Base-by-base conservation (phyloP, 768 basidiomycete genomes). In the Coprinellus micaceus region DNA sequence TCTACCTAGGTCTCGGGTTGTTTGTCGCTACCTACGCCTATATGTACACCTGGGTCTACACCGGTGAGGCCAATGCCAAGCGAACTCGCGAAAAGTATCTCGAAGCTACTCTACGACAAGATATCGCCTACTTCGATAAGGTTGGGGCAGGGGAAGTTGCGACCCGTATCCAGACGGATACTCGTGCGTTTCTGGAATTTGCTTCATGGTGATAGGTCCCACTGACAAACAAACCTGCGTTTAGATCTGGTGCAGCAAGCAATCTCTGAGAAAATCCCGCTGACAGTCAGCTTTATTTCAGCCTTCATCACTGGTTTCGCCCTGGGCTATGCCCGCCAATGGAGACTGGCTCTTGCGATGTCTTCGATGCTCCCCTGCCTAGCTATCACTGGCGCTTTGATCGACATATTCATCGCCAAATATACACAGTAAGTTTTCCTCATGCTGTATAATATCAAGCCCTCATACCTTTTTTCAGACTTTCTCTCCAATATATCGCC, bases 71-170 rank as follows among this genome's bases (percentile, higher is more conserved):
- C 24, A 85, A 82, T 56, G 81, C 90, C 0, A 86, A 85, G 62
- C 81, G 91, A 19, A 76, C 93, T 30, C 81, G 91, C 17, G 89
- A 92, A 70, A 72, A 68, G 11, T 94, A 94, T 67, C 78, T 93
- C 17, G 65, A 76, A 50, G 81, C 90, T 2, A 70, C 91, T 12
- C 74, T 94, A 2, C 82, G 89, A 29, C 92, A 94, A 64, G 83
- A 88, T 57, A 82, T 91, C 57, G 82, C 84, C 26, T 94, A 80
- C 72, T 93, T 93, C 64, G 91, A 94, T 67, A 80, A 82, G 17
- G 78, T 92, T 44, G 90, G 92, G 17, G 84, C 91, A 2, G 91
- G 91, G 54, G 91, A 94, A 64, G 83, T 94, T n/a, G 85, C 92
- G 0, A 92, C 91, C 4, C 81, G 91, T 41, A 93, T 93, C 55